These are phyloP conservation scores for Alternaria gaisen DNA, from an alignment of 2,329 filamentous ascomycete genomes.

Conservation along the genomic window DNA sequence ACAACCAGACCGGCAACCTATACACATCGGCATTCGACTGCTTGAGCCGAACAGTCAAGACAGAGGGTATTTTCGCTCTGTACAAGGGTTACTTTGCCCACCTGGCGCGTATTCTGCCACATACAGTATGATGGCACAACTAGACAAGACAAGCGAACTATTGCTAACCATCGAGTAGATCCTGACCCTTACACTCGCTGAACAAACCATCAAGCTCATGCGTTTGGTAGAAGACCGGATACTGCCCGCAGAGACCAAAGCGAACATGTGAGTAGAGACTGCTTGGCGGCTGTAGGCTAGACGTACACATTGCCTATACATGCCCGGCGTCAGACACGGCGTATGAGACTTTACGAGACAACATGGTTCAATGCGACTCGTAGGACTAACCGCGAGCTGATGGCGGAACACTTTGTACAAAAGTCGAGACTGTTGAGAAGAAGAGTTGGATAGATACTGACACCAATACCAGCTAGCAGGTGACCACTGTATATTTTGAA, in stretches of 20 bases:
- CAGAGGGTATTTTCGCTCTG: constrained; percentile 88
- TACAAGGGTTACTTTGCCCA: constrained; percentile 99
- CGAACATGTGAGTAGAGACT: constrained; percentile 53
- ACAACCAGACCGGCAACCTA: constrained; percentile 98
- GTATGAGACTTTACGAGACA: not conserved
- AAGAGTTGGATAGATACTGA: not conserved
- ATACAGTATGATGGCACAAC: constrained; percentile 68
- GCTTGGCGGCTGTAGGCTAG: not conserved
- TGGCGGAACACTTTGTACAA: not conserved
- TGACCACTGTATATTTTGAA: not conserved
- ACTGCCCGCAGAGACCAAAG: constrained; percentile 57
- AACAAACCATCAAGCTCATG: constrained; percentile 96
- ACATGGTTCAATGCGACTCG: not conserved
- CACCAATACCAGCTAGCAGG: not conserved
- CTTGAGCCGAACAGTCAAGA: constrained; percentile 86
- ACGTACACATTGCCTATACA: not conserved
- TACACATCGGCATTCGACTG: constrained; percentile 95
- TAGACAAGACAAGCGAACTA: not conserved
- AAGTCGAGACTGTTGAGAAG: not conserved
- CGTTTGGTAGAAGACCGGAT: constrained; percentile 75
- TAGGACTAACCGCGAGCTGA: not conserved
- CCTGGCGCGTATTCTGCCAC: constrained; percentile 89
- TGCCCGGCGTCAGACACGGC: not conserved
- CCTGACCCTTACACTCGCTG: constrained; percentile 88
- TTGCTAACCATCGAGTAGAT: constrained; percentile 62